A percentile compares a stretch with the other conserved stretches of the same genome.
These are phyloP conservation scores for Aspergillus pseudoterreus DNA, from an alignment of 2,329 filamentous ascomycete species.

Conservation along the genomic window DNA sequence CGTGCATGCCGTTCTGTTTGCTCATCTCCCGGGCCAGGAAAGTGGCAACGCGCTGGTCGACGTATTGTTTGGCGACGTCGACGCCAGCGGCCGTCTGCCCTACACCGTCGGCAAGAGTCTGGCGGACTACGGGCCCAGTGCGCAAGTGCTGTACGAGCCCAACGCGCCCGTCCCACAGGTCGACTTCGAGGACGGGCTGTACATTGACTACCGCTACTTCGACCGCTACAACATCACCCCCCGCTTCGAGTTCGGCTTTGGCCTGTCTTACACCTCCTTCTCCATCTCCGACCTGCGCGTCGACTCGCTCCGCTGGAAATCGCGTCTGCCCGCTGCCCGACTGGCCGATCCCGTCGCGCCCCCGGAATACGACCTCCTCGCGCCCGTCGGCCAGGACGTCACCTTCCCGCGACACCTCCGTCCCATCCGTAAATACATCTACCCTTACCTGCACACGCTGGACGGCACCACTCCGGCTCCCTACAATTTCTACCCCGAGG, in stretches of 20 bases:
- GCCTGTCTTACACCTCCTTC: conserved; percentile 77
- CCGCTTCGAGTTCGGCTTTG: conserved; percentile 82
- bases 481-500: conserved; percentile 51
- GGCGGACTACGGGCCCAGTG: conserved; percentile 71
- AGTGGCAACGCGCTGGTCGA: conserved; percentile 78
- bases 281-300: conserved; percentile 55
- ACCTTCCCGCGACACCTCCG: conserved; percentile 60
- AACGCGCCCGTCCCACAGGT: conserved; percentile 73
- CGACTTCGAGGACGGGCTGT: conserved; percentile 76
- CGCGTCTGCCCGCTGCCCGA: conserved; percentile 43
- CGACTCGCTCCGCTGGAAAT: conserved; percentile 46
- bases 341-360: conserved; percentile 42
- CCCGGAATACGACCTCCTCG: conserved; percentile 52
- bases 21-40: conserved; percentile 84
- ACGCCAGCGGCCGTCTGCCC: conserved; percentile 76
- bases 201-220: conserved; percentile 87
- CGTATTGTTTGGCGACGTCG: conserved; percentile 72
- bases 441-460: conserved; percentile 61
- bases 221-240: conserved; percentile 72
- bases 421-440: conserved; percentile 66
- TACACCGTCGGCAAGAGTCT: conserved; percentile 78
- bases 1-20: conserved; percentile 75
- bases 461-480: conserved; percentile 45
- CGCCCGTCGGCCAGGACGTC: conserved; percentile 55
- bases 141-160: conserved; percentile 65